Evolutionary conservation across 2,329 filamentous ascomycete species (phyloP).

Genomic region (Neocucurbitaria cava): DNA sequence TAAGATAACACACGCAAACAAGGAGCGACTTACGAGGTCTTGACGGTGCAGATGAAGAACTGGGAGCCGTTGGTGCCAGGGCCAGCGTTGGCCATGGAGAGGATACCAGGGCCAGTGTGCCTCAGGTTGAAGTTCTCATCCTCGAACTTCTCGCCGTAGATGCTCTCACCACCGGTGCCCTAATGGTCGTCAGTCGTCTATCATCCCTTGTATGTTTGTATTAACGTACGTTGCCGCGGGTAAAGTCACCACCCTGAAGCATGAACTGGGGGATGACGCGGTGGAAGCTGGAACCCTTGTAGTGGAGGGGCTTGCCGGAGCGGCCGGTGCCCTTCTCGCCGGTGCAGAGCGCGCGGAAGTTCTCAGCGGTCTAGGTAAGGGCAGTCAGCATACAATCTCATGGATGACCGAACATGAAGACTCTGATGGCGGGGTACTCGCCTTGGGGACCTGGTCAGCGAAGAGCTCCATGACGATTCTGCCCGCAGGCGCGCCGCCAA

Average conservation of each 20-base stretch:
- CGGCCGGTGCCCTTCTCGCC: constrained; percentile 90
- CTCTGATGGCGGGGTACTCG: constrained; percentile 30
- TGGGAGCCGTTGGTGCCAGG: constrained; percentile 89
- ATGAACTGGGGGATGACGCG: constrained; percentile 98
- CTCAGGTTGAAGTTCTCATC: constrained; percentile 94
- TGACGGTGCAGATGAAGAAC: constrained; percentile 95
- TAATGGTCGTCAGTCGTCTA: constrained; percentile 18
- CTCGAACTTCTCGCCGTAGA: constrained; percentile 96
- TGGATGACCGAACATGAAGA: constrained; percentile 9
- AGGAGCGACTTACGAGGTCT: constrained; percentile 65
- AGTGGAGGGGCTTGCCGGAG: constrained; percentile 84
- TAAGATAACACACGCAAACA: not conserved
- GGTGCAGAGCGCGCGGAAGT: constrained; percentile 92
- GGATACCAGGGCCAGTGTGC: constrained; percentile 89
- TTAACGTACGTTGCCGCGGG: constrained; percentile 79
- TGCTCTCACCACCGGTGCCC: constrained; percentile 83
- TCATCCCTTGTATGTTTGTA: not conserved
- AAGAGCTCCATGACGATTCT: constrained; percentile 83
- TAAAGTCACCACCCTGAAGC: constrained; percentile 98
- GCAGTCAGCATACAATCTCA: constrained; percentile 14
- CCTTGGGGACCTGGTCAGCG: constrained; percentile 70
- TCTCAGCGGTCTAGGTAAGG: constrained; percentile 76
- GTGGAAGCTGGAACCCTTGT: constrained; percentile 91
- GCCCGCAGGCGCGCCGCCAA: constrained; percentile 75
- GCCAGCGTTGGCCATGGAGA: constrained; percentile 95